phyloP scores from a whole-genome alignment of 768 basidiomycete species.

The Gymnopilus dilepis region DNA sequence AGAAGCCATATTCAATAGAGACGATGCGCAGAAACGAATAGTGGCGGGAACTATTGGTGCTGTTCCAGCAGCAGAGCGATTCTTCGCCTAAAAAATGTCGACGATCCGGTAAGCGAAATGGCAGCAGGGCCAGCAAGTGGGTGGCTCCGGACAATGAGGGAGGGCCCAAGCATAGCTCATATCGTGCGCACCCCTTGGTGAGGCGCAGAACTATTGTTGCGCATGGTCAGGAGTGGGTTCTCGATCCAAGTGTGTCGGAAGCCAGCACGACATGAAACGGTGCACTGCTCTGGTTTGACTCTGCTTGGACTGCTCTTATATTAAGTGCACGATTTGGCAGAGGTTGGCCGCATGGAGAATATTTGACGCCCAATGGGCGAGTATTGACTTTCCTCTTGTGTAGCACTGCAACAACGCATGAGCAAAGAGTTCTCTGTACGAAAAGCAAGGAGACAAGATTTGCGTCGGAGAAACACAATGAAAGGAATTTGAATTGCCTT shows the following conservation, averaged over 20 bases:
- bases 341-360: neutral
- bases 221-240: neutral
- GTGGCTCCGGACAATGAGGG: neutral
- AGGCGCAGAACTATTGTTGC: neutral
- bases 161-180: slow-evolving; percentile 6
- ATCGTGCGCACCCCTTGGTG: neutral
- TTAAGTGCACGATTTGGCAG: neutral
- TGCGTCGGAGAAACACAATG: neutral
- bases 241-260: neutral
- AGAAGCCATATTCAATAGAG: slow-evolving; percentile 9
- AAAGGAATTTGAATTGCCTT: slow-evolving; percentile 2
- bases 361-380: neutral
- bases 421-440: neutral
- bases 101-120: slow-evolving; percentile 1
- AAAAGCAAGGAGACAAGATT: neutral
- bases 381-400: no score
- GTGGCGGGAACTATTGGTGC: neutral
- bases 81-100: neutral
- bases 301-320: neutral
- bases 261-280: slow-evolving; percentile 1
- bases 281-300: neutral
- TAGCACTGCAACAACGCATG: no score
- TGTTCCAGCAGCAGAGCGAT: neutral
- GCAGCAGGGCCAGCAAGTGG: neutral
- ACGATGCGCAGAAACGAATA: neutral